Evolutionary conservation across 75 land plant species (phyloP), one percentile per base, ranked within the genome.

Genomic region (Pinus albicaulis): DNA sequence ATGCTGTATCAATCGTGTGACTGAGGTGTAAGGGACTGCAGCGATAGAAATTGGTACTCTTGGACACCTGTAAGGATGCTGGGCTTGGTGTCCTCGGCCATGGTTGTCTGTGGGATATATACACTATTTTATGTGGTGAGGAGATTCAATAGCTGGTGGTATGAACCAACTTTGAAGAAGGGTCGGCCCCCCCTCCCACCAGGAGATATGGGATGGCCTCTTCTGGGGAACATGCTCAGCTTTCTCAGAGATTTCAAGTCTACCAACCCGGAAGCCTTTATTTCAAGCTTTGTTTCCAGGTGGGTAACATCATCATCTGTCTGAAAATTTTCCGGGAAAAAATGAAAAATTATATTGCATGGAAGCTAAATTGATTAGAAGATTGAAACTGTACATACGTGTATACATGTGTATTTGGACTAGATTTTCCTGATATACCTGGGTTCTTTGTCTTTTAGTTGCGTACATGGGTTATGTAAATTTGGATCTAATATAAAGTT

Each of bases 141-240:
- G 75, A 78, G 36, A 38, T 78, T 78, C 60, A 78, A 78, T 26
- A 72, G 59, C 56, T 78, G 59, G 76, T 78, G 69, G 56, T 78
- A 78, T 56, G 58, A 78, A 5, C 79, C 79, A 34, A 38, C 55
- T 10, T 15, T 78, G 34, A 74, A 74, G 34, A 74, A 74, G 22
- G 52, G 58, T 17, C 28, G 53, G 24, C 60, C 72, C 25, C 78
- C 78, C 31, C 53, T 48, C 53, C 95, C 95, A 14, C 93, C 95
- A 12, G 95, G 95, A 5, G 87, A 85, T 58, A 22, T 91, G 79
- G 96, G 96, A 0, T 89, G 89, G 94, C 96, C 96, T 44, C 15
- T 91, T 28, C 60, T 93, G 56, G 93, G 96, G 3, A 89, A 91
- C 80, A 91, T 91, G 91, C 81, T 72, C 77, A 28, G 81, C 57